phyloP scores from a whole-genome alignment of 1,139 yeast species.

The Saccharomyces hybrid region DNA sequence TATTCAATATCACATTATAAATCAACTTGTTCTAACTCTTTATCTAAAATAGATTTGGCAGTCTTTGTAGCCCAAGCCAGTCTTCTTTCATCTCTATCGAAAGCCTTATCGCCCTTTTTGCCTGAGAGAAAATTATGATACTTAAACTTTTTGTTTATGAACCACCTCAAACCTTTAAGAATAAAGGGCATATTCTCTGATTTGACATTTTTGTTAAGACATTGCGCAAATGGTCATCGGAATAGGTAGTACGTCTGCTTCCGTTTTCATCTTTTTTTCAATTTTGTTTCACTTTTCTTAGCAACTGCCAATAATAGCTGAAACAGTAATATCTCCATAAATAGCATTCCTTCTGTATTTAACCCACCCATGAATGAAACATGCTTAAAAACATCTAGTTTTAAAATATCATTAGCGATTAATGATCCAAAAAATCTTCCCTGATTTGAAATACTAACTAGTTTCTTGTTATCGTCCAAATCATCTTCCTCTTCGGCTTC shows the following conservation, averaged over 20 bases:
- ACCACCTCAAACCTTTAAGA: constrained; percentile 66
- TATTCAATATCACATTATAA: constrained; percentile 5
- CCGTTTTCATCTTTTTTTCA: constrained; percentile 30
- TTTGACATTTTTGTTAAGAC: constrained; percentile 47
- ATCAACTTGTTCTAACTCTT: constrained; percentile 14
- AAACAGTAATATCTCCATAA: constrained; percentile 65
- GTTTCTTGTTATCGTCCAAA: constrained; percentile 40
- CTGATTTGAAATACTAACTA: constrained; percentile 57
- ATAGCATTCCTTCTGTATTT: constrained; percentile 55
- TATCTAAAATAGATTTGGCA: constrained; percentile 10
- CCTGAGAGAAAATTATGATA: constrained; percentile 48
- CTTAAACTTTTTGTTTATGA: constrained; percentile 48
- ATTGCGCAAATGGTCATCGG: constrained; percentile 48
- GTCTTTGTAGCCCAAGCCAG: constrained; percentile 51
- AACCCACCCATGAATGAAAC: constrained; percentile 72
- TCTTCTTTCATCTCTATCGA: constrained; percentile 50
- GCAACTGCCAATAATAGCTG: constrained; percentile 60
- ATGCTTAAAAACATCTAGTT: constrained; percentile 64
- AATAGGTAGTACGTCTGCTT: constrained; percentile 40
- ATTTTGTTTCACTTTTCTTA: constrained; percentile 57
- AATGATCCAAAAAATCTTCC: constrained; percentile 76
- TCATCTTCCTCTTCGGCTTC: constrained; percentile 33
- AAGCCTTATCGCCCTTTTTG: constrained; percentile 16
- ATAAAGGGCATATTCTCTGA: constrained; percentile 50
- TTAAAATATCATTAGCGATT: constrained; percentile 63